Base-by-base conservation (phyloP, 2,329 filamentous ascomycete genomes). In the Penicillium sp. region DNA sequence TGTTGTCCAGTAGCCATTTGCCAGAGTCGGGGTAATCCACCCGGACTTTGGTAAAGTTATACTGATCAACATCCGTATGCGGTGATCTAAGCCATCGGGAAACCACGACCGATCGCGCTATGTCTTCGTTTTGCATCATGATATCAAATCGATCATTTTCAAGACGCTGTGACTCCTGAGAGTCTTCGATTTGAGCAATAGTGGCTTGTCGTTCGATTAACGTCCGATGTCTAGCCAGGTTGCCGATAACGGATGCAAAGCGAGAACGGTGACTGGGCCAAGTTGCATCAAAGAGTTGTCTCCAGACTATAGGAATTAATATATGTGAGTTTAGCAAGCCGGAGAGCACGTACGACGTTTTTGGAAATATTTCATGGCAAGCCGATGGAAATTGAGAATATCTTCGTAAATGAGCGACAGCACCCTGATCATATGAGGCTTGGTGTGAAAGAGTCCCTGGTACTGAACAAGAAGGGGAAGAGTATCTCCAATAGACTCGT, bases 331-430 rank as follows among this genome's bases (percentile, higher is more conserved):
- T 11, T 11, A 18, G 33, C 7, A 9, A 9, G 8, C 18, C 2
- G 7, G 6, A 18, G n/a, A 11, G 18, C 4, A 18, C 15, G 20
- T 23, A 52, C 42, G 4, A 4, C 40, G 37, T 4, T 45, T 29
- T 25, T 52, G 41, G 18, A 45, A 45, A 45, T 52, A 52, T 37
- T 45, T 12, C 20, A 52, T 35, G 26, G 49, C 49, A 6, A 45
- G 14, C 14, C 42, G 40, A 43, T 52, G 49, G 11, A 52, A 52
- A 4, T 29, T 45, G n/a, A 52, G 20, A 4, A 52, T 45, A 26
- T 52, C 49, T 25, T 52, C 27, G 25, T 52, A 52, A 4, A 52
- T 52, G 14, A 26, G n/a, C 6, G 31, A 25, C 15, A 52, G 9
- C 18, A 52, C 20, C 18, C 15, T 29, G 8, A 35, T 20, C 49